A percentile compares a stretch with the other conserved stretches of the same genome.
Evolutionary conservation across 257 asterid genomes (phyloP).

Genomic region (Cordia subcordata): DNA sequence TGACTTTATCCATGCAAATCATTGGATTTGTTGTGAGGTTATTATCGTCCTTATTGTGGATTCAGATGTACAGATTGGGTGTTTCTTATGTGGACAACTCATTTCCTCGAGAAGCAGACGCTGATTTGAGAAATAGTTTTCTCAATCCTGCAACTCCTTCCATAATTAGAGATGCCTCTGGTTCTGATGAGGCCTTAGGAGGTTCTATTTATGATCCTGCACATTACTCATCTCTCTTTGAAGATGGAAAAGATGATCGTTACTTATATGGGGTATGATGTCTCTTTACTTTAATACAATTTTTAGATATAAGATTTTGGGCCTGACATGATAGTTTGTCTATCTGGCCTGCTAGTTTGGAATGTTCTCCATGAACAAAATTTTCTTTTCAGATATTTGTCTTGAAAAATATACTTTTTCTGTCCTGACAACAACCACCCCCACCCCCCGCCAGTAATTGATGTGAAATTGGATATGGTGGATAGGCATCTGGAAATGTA

Average conservation of each 20-base stretch:
- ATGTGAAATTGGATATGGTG: too few species aligned
- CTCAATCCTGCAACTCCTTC: slow-evolving; percentile 81
- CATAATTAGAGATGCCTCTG: slow-evolving; percentile 54
- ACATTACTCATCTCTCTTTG: slow-evolving; percentile 76
- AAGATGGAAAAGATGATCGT: slow-evolving; percentile 52
- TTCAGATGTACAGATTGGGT: slow-evolving; percentile 95
- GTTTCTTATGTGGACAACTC: slow-evolving; percentile 59
- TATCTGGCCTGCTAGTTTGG: background rate
- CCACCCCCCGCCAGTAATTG: too few species aligned
- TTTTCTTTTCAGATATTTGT: background rate
- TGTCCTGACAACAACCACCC: too few species aligned
- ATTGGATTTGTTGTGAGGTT: slow-evolving; percentile 72
- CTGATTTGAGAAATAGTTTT: slow-evolving; percentile 73
- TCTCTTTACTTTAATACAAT: background rate
- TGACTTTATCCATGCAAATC: slow-evolving; percentile 80
- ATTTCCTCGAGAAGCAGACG: slow-evolving; percentile 58
- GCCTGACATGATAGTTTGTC: background rate
- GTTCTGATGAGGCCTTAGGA: slow-evolving; percentile 59
- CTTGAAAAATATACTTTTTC: too few species aligned
- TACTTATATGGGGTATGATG: slow-evolving; percentile 47
- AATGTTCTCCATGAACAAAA: too few species aligned
- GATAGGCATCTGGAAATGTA: too few species aligned
- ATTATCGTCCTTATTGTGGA: slow-evolving; percentile 80
- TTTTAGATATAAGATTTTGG: background rate
- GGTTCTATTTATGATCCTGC: slow-evolving; percentile 80